phyloP scores from a whole-genome alignment of 1,284 basidiomycete species.

The Mycena sp. region DNA sequence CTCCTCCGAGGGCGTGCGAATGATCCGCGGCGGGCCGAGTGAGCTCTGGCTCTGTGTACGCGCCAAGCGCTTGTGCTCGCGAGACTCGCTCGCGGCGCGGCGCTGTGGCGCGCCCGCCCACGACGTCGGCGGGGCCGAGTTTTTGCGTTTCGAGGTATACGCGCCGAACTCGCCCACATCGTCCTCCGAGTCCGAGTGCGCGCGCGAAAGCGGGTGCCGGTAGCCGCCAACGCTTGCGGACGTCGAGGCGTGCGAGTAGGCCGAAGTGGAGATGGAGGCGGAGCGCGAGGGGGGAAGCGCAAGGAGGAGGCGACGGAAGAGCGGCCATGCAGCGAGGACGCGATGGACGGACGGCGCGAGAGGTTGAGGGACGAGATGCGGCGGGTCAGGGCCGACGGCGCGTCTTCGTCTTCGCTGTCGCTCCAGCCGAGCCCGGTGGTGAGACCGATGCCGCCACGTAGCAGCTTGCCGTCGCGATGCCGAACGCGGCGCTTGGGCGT shows the following conservation, averaged over 20 bases:
- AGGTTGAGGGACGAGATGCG: conserved; percentile 68
- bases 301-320: too few relatives aligned
- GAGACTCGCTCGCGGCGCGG: conserved; percentile 11
- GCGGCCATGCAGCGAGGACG: too few relatives aligned
- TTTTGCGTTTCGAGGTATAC: background rate
- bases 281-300: conserved; percentile 5
- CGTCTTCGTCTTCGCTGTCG: conserved; percentile 82
- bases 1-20: conserved; percentile 3
- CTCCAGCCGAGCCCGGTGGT: conserved; percentile 88
- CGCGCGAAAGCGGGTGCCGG: too few relatives aligned
- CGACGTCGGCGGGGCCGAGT: conserved; percentile 21
- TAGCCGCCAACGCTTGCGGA: too few relatives aligned
- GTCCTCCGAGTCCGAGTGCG: background rate
- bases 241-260: background rate
- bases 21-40: background rate
- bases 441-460: conserved; percentile 77
- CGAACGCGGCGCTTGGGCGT: conserved; percentile 68
- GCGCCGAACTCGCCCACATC: conserved; percentile 26
- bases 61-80: background rate
- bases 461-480: conserved; percentile 75
- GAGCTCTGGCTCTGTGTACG: conserved; percentile 17
- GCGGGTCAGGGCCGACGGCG: conserved; percentile 75
- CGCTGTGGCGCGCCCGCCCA: conserved; percentile 23
- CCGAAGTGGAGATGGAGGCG: background rate
- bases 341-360: conserved; percentile 4